Base-by-base conservation (phyloP, 768 basidiomycete species). In the Suillus brevipes region DNA sequence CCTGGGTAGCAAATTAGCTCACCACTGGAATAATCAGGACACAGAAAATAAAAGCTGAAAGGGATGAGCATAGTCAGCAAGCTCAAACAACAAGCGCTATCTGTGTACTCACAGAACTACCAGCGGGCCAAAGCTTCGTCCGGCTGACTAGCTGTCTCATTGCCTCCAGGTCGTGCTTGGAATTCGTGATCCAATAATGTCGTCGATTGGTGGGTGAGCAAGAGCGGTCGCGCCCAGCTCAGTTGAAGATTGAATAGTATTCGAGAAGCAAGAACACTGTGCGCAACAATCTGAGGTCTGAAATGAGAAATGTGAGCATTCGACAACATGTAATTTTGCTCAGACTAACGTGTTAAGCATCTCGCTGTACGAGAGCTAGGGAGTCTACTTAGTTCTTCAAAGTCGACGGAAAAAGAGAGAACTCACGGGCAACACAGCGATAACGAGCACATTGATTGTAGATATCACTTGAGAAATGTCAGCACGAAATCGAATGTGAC, bases 191-290 rank as follows among this genome's bases (percentile, higher is more conserved):
- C 47, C 47, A 49, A 2, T 9, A 23, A 49, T 13, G 4, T 13
- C 13, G 13, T 14, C 47, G 12, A 13, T 49, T 4, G 47, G 23
- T 25, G 4, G 5, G 12, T 14, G 6, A 5, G 47, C 12, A 14
- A 25, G 47, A 23, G n/a, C 6, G 23, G 23, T 23, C 0, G 20
- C 20, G n/a, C 47, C 10, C 6, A 13, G 49, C 31, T 53, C 20
- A 9, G 37, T 34, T 47, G 61, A 49, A 62, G 49, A 50, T 62
- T 62, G 49, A 62, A 62, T 16, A 62, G 40, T 13, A 50, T 55
- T 38, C 61, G 61, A 25, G 61, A 62, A 36, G 61, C 49, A 45
- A 62, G 45, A 31, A 62, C 61, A 47, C 49, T 62, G 34, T 62
- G 61, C 18, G 52, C 40, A 50, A 62, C 61, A 6, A 62, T 38